Percentiles rank a stretch among this genome's conserved stretches.
Evolutionary conservation across 2,329 filamentous ascomycete species (phyloP).

Genomic region (Aspergillus pseudotamarii): DNA sequence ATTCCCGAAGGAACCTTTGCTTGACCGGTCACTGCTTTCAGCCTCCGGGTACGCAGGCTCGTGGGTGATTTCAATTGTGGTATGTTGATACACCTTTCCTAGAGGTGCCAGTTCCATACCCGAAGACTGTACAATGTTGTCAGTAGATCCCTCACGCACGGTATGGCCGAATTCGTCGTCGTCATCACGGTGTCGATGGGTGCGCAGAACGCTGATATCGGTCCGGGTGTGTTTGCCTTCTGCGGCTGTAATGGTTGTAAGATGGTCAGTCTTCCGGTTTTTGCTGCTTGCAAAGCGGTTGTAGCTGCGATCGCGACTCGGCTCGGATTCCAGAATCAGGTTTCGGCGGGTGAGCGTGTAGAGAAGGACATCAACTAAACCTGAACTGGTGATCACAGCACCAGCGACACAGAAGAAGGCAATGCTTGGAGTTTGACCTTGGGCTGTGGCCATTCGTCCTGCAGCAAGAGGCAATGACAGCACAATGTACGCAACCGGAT

Average conservation of each 20-base stretch:
- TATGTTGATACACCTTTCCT: constrained; percentile 48
- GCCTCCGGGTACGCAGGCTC: constrained; percentile 35
- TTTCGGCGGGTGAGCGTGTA: constrained; percentile 61
- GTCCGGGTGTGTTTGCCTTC: constrained; percentile 16
- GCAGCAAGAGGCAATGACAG: constrained; percentile 65
- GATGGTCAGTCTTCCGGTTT: constrained; percentile 31
- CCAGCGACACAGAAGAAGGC: constrained; percentile 56
- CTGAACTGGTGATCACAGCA: constrained; percentile 60
- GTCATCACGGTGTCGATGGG: constrained; percentile 15
- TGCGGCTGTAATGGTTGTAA: constrained; percentile 35
- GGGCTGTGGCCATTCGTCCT: constrained; percentile 46
- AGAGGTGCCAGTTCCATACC: constrained; percentile 36
- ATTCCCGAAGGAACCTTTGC: constrained; percentile 26
- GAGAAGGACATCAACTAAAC: constrained; percentile 61
- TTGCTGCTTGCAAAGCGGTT: constrained; percentile 34
- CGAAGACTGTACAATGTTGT: constrained; percentile 43
- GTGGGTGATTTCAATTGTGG: constrained; percentile 46
- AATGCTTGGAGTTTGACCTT: constrained; percentile 34
- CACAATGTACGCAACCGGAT: constrained; percentile 59
- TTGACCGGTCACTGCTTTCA: constrained; percentile 30
- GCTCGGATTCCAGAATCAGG: constrained; percentile 56
- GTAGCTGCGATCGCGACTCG: constrained; percentile 40
- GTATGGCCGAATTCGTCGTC: constrained; percentile 28
- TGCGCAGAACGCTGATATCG: constrained; percentile 26
- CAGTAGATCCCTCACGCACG: constrained; percentile 49